Evolutionary conservation across 2,329 filamentous ascomycete species (phyloP), one percentile per base, ranked within the genome.

Genomic region (Fusarium papillatum): DNA sequence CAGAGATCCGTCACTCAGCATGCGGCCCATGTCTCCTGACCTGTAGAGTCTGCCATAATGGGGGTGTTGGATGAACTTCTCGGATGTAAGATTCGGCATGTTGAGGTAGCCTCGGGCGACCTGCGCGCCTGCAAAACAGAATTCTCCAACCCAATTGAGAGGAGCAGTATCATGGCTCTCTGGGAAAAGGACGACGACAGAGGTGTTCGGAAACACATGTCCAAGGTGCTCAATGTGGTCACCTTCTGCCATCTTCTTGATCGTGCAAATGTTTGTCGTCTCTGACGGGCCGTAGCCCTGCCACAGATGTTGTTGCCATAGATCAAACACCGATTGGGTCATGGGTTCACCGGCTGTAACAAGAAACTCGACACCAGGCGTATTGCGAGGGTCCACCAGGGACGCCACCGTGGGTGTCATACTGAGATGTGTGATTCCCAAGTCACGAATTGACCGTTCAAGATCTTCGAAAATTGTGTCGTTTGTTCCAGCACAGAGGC

Each of bases 91-190:
- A 5, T 89, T 87, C 0, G 90, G 88, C 82, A 90, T 87, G 69
- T 93, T 91, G 34, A 97, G 87, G 79, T 96, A 98, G 2, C 95
- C 95, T 46, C 89, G 87, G 50, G 91, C 92, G 7, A 98, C 91
- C 83, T 98, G 95, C 61, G 94, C 91, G 14, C 95, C 96, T 17
- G 95, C 95, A 81, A 98, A 97, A 79, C 94, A 97, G 9, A 98
- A 87, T 81, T 98, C 95, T 14, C 96, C 96, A 19, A 95, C 86
- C 73, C 91, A 93, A 5, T 95, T 95, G 9, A 90, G 82, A 0
- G 95, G 95, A 0, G 95, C 85, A 2, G 91, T 79, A 0, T 88
- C 82, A 7, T 92, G 80, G 4, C 84, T 80, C 7, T 84, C 84
- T 0, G 83, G 83, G 22, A 79, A 80, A 19, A 94, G 81, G 2